A percentile compares a stretch with the other conserved stretches of the same genome.
Conservation (phyloP, 108 stramenopile genomes). For the Chaetoceros muelleri region DNA sequence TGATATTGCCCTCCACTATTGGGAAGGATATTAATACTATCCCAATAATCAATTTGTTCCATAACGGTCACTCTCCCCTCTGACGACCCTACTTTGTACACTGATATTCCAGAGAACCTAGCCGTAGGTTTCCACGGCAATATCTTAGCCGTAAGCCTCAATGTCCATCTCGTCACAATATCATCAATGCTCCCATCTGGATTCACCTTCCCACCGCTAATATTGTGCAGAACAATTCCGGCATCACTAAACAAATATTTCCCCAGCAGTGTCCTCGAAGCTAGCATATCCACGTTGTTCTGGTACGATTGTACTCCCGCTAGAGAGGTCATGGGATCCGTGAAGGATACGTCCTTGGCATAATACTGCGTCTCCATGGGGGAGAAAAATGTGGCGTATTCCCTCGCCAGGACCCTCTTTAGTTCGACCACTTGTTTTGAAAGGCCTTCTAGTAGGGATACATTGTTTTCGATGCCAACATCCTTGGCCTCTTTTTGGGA, state of each 20-base stretch:
- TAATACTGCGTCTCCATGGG: conserved; percentile 86
- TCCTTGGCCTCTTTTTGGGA: no score
- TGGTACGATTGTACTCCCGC: conserved; percentile 76
- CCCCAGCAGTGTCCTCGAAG: conserved; percentile 70
- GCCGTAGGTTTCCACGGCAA: conserved; percentile 89
- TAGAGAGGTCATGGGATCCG: conserved; percentile 82
- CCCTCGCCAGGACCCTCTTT: conserved; percentile 61
- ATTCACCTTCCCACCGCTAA: conserved; percentile 56
- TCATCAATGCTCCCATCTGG: conserved; percentile 31
- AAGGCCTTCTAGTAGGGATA: no score
- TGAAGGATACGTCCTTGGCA: conserved; percentile 53
- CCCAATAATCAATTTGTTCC: conserved; percentile 91
- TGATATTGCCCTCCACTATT: conserved; percentile 30
- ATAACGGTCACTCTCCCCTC: conserved; percentile 42
- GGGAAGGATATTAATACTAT: conserved; percentile 72
- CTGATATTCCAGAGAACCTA: conserved; percentile 88
- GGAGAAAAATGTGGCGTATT: conserved; percentile 88
- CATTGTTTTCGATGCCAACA: no score
- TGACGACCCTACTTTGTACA: conserved; percentile 63
- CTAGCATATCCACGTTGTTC: conserved; percentile 90
- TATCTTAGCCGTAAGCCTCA: conserved; percentile 66
- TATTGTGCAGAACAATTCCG: conserved; percentile 77
- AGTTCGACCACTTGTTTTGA: no score
- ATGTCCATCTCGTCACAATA: conserved; percentile 86
- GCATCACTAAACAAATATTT: conserved; percentile 82